Evolutionary conservation across 441 rosid genomes (phyloP).

Genomic region (Jatropha podagrica): DNA sequence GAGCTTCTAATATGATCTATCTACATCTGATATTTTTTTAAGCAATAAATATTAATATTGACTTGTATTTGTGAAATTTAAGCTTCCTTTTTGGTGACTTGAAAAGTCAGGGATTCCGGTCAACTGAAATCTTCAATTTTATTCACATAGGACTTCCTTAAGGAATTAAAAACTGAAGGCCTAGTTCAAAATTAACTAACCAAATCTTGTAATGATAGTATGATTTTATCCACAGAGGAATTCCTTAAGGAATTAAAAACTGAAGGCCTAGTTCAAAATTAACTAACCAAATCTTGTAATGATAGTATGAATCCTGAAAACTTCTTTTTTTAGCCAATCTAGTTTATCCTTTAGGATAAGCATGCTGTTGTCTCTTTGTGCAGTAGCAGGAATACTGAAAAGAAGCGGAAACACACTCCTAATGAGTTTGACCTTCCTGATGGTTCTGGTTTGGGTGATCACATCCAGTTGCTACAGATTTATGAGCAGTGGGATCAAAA

Average conservation of each 20-base stretch:
- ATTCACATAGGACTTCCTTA: background rate
- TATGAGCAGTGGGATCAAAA: slow-evolving; percentile 75
- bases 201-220: background rate
- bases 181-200: background rate
- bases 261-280: background rate
- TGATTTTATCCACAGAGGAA: too few species aligned
- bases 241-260: background rate
- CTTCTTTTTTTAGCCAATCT: background rate
- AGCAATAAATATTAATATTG: background rate
- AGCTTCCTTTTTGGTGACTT: too few species aligned
- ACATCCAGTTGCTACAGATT: slow-evolving; percentile 88
- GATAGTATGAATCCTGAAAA: background rate
- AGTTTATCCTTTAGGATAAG: background rate
- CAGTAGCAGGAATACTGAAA: slow-evolving; percentile 62
- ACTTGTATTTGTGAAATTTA: background rate
- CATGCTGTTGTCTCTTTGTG: slow-evolving; percentile 8
- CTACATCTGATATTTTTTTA: background rate
- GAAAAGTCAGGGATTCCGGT: background rate
- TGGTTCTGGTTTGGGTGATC: slow-evolving; percentile 96
- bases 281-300: background rate
- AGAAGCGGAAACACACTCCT: slow-evolving; percentile 72
- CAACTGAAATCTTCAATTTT: background rate
- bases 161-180: background rate
- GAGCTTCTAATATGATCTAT: background rate
- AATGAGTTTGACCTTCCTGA: slow-evolving; percentile 64